Base-by-base conservation (phyloP, 805 yeast genomes). In the Teunomyces cretensis region DNA sequence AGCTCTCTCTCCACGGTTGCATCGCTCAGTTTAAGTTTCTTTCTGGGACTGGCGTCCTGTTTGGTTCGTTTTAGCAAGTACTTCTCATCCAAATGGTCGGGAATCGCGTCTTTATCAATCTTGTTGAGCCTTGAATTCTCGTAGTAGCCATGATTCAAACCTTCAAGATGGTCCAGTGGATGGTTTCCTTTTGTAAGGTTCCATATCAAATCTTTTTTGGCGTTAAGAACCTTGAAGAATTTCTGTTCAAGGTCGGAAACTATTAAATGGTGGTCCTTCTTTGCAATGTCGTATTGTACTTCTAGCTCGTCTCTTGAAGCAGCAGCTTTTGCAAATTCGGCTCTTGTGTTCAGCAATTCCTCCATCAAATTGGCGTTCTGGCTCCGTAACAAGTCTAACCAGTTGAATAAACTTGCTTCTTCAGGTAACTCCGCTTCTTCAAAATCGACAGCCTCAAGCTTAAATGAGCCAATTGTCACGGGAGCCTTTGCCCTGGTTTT, bases 151-250 rank as follows among this genome's bases (percentile, higher is more conserved):
- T 48, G 46, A 45, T 62, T 62, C 14, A 61, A 40, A 2, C 49
- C 50, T 24, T 40, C 53, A 19, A 61, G 30, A 4, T 22, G 40
- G 31, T 42, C 35, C 13, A 35, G 31, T 6, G 49, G 49, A 14
- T 17, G 9, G 3, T 16, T 17, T n/a, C 33, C 42, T 41, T 42
- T 46, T n/a, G 47, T 41, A 28, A 69, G 58, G 30, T 61, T 54
- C 57, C 64, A 52, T 13, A 65, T 67, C 45, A 48, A 58, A 33
- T 55, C 58, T 45, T 67, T 67, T 45, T 67, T 67, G 9, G 61
- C 42, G 47, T 62, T 59, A 17, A 67, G 53, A 9, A 64, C 47
- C 35, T 52, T 55, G 28, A 58, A 57, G 40, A 65, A 65, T 46
- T 62, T 61, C 42, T 42, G 46, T 43, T 64, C 61, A 12, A 64